These are phyloP conservation scores for Nephelium lappaceum DNA, from an alignment of 345 rosid genomes.

Conservation along the genomic window DNA sequence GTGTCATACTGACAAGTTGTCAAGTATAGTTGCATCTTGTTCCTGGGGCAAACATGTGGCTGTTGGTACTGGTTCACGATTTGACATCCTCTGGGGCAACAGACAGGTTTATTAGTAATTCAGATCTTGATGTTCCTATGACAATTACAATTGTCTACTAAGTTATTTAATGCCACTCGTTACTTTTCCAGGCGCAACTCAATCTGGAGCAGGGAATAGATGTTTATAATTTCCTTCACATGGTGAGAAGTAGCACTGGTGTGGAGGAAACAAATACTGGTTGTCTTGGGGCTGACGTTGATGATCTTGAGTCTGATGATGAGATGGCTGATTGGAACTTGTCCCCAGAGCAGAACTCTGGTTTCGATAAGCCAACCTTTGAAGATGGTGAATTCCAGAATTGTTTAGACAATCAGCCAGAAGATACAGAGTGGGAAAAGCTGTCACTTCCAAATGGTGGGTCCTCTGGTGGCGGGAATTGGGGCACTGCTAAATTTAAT, in stretches of 20 bases:
- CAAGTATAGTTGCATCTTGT: slow-evolving; percentile 89
- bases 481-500: background rate
- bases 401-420: slow-evolving; percentile 34
- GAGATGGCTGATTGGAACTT: slow-evolving; percentile 61
- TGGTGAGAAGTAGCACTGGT: slow-evolving; percentile 54
- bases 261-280: slow-evolving; percentile 44
- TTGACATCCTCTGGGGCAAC: slow-evolving; percentile 76
- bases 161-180: slow-evolving; percentile 5
- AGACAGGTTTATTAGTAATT: slow-evolving; percentile 41
- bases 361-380: slow-evolving; percentile 57
- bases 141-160: slow-evolving; percentile 12
- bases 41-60: slow-evolving; percentile 93
- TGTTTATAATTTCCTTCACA: slow-evolving; percentile 72
- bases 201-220: slow-evolving; percentile 49
- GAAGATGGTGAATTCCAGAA: slow-evolving; percentile 60
- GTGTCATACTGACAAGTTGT: slow-evolving; percentile 67
- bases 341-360: slow-evolving; percentile 69
- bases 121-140: slow-evolving; percentile 4
- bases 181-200: slow-evolving; percentile 49
- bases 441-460: slow-evolving; percentile 26
- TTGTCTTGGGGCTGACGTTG: slow-evolving; percentile 80
- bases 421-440: slow-evolving; percentile 48
- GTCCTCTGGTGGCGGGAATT: slow-evolving; percentile 34
- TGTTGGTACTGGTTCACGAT: slow-evolving; percentile 92
- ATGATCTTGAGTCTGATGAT: slow-evolving; percentile 50